Percentiles rank a stretch among this genome's conserved stretches.
phyloP scores from a whole-genome alignment of 1,284 basidiomycete species.

The Malassezia cuniculi region DNA sequence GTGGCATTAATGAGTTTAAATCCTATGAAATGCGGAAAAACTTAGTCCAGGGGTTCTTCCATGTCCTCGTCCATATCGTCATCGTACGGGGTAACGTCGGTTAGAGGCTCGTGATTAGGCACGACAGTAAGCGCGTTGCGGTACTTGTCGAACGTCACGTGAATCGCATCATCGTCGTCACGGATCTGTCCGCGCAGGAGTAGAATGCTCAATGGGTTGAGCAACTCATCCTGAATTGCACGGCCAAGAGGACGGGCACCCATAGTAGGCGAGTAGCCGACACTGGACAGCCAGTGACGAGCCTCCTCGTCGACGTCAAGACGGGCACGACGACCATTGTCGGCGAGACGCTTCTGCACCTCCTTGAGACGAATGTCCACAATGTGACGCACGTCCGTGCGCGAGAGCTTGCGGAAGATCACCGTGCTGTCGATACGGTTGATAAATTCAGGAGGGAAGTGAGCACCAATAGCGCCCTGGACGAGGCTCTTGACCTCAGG shows the following conservation, averaged over 20 bases:
- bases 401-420: conserved; percentile 50
- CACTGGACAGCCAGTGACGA: conserved; percentile 59
- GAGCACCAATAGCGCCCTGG: conserved; percentile 48
- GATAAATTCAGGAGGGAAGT: conserved; percentile 53
- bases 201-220: conserved; percentile 79
- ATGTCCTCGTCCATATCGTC: conserved; percentile 29
- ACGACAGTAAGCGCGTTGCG: conserved; percentile 66
- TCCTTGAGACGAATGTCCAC: conserved; percentile 51
- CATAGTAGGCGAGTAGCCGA: conserved; percentile 50
- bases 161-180: conserved; percentile 62
- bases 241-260: conserved; percentile 75
- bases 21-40: too few species aligned
- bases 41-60: conserved; percentile 27
- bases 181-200: conserved; percentile 70
- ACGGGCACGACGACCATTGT: conserved; percentile 61
- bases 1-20: too few species aligned
- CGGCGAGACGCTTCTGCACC: conserved; percentile 61
- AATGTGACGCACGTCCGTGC: conserved; percentile 49
- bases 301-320: conserved; percentile 64
- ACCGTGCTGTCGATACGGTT: conserved; percentile 51
- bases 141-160: conserved; percentile 67
- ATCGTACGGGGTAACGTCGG: conserved; percentile 14
- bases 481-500: conserved; percentile 47
- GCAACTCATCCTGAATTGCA: conserved; percentile 78
- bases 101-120: conserved; percentile 66